Base-by-base conservation (phyloP, 192 early-diverging fungal genomes). In the Gigaspora rosea region DNA sequence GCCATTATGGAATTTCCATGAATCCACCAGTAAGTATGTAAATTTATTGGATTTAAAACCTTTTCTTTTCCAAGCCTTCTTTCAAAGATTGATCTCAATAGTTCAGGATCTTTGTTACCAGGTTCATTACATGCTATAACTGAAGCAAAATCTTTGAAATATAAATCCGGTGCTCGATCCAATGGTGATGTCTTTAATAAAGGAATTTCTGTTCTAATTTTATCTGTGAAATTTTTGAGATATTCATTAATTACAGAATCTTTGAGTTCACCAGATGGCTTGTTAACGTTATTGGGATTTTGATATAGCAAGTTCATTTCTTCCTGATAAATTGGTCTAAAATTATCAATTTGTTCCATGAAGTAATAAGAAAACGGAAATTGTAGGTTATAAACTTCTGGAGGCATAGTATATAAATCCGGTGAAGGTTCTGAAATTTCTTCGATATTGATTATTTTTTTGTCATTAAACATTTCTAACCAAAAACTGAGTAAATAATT, bases 341-440 rank as follows among this genome's bases (percentile, higher is more conserved):
- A 79, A 52, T 33, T 36, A 56, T 79, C 58, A 54, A 79, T 79
- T 41, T 36, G 70, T 1, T 79, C 33, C 20, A 63, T 49, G 49
- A 79, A 75, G 48, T 79, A 64, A 36, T 41, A 74, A n/a, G 78
- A 79, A 64, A 79, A 79, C 41, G 78, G 78, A 59, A 79, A 79
- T 57, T 52, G 78, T 7, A 79, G 15, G 36, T 52, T 5, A 22
- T 75, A 46, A 41, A 59, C n/a, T 32, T 10, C 27, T 65, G 32
- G 36, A 10, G 78, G 36, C 35, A 79, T 72, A 15, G 6, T 15
- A 48, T 75, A 75, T 65, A 6, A n/a, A 22, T 79, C 73, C 22
- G 78, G 61, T 48, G 64, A 50, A 20, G 73, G 78, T 18, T 75
- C 73, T n/a, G 49, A 27, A 5, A 47, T 46, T 22, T 46, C 11